Conservation (phyloP, 202 grass and related monocot genomes). For the Schoenoplectus tabernaemontani region DNA sequence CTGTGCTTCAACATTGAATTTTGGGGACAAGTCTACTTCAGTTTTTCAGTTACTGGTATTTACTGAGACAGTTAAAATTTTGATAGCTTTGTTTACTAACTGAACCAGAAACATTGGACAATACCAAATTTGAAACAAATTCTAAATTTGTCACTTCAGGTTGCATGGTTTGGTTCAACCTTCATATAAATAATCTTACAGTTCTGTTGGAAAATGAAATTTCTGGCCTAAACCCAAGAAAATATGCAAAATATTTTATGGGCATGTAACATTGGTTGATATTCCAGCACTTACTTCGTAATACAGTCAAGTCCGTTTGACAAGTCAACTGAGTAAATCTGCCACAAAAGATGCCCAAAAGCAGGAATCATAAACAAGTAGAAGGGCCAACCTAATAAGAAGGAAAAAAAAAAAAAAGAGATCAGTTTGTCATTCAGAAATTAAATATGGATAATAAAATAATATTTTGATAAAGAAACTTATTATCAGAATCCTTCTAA, state of each 20-base stretch:
- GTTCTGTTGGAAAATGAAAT: background rate
- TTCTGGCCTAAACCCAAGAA: background rate
- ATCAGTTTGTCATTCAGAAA: background rate
- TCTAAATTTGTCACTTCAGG: background rate
- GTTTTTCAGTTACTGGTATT: background rate
- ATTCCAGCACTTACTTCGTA: constrained; percentile 24
- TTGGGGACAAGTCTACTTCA: background rate
- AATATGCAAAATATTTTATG: background rate
- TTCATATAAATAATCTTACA: background rate
- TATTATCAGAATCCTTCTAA: background rate
- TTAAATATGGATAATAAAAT: background rate
- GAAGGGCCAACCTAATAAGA: constrained; percentile 32
- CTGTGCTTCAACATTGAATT: background rate
- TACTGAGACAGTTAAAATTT: background rate
- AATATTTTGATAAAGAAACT: background rate
- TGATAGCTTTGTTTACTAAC: background rate
- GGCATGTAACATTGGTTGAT: background rate
- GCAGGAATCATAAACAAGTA: constrained; percentile 32
- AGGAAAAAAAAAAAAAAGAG: background rate
- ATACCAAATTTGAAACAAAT: background rate
- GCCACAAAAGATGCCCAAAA: constrained; percentile 35
- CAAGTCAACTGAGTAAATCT: constrained; percentile 36
- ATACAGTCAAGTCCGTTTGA: constrained; percentile 27
- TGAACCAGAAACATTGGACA: background rate
- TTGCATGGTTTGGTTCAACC: background rate